These are phyloP conservation scores for Ramaria sp. DNA, from an alignment of 768 basidiomycete species.

Conservation along the genomic window DNA sequence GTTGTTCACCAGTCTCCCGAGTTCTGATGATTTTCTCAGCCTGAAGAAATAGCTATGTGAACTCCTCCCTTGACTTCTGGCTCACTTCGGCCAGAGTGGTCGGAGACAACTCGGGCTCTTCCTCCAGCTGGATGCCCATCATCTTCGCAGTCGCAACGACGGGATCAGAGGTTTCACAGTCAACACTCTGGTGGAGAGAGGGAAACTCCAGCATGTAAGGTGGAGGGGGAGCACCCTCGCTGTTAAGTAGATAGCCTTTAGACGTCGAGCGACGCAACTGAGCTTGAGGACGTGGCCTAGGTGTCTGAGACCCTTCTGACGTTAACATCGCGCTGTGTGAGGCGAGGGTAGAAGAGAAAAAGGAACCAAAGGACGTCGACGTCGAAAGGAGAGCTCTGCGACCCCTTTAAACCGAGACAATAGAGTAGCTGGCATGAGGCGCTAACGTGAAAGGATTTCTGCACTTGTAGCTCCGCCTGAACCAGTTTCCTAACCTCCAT, in stretches of 20 bases:
- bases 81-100: constrained; percentile 8
- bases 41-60: constrained; percentile 55
- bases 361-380: too few species aligned
- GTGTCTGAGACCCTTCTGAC: constrained; percentile 24
- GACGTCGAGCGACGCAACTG: constrained; percentile 40
- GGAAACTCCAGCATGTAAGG: constrained; percentile 38
- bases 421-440: too few species aligned
- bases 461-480: too few species aligned
- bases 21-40: constrained; percentile 70
- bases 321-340: constrained; percentile 22
- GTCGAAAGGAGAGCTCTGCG: too few species aligned
- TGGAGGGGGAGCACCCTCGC: constrained; percentile 37
- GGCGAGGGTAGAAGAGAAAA: too few species aligned
- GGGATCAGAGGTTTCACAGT: constrained; percentile 14
- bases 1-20: constrained; percentile 56
- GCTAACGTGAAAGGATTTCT: too few species aligned
- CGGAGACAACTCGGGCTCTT: neutral
- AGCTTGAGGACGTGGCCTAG: constrained; percentile 64
- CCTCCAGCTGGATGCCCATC: constrained; percentile 11
- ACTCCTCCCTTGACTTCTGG: constrained; percentile 62
- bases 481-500: neutral
- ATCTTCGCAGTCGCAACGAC: constrained; percentile 12
- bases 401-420: too few species aligned
- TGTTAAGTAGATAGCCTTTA: constrained; percentile 13
- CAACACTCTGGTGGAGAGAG: constrained; percentile 22